Base-by-base conservation (phyloP, 306 rosid species). In the Dryas octopetala region DNA sequence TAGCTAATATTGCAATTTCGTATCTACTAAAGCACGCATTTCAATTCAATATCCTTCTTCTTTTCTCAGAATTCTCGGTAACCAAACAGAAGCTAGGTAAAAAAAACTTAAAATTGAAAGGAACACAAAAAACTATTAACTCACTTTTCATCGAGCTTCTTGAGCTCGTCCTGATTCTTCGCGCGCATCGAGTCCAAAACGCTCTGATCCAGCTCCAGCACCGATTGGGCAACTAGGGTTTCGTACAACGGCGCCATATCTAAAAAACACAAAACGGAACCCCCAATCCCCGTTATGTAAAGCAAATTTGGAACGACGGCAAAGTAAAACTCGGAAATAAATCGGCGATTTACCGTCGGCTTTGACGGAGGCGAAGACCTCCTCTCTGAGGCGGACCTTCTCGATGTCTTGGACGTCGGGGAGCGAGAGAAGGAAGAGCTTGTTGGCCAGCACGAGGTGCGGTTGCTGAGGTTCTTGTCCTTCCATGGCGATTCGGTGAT, bases 91-190 rank as follows among this genome's bases (percentile, higher is more conserved):
- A 17, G 44, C 54, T 44, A 14, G 9, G 26, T 15, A 7, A 58
- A 55, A 23, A 23, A 23, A 23, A 48, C 44, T 54, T 40, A 10
- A 58, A 14, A 61, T 16, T 14, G 5, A 63, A 11, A 15, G 50
- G 13, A 76, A 68, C 16, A n/a, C 14, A 26, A 53, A 47, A 16
- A 4, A 50, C 23, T 23, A 23, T 7, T 26, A 64, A 70, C 99
- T 88, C 47, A 96, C 98, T 96, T 96, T 83, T 96, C 98, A 14
- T 96, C 97, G 17, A 90, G 83, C 86, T 90, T 96, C 79, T 80
- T 90, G 16, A 88, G 84, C 83, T 90, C 97, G 9, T 88, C 94
- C 14, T 85, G 92, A 66, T 78, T 92, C 81, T 90, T 96, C 48
- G 83, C 82, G 32, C 89, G 92, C 98, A 96, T 92, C 68, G 83